Evolutionary conservation across 1,284 basidiomycete genomes (phyloP).

Genomic region (Ustilago hordei): DNA sequence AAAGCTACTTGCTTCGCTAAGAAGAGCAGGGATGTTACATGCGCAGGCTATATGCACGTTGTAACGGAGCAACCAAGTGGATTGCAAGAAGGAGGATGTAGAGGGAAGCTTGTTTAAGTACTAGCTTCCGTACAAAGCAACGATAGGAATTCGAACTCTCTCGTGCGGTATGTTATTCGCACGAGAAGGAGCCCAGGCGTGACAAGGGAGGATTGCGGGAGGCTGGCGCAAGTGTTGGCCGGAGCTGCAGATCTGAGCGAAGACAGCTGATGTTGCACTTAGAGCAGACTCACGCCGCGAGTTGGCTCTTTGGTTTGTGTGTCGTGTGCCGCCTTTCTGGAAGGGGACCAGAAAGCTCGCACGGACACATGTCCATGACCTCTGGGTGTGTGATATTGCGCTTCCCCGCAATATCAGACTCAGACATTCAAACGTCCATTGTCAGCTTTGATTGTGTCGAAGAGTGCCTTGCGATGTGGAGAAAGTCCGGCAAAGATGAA

Average conservation of each 20-base stretch:
- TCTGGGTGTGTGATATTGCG: neutral
- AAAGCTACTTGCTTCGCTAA: neutral
- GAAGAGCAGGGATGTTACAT: no score
- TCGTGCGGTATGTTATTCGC: neutral
- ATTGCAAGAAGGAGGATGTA: no score
- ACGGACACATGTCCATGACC: neutral
- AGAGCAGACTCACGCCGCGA: neutral
- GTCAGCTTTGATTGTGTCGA: no score
- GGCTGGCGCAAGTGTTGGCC: conserved; percentile 6
- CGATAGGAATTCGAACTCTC: no score
- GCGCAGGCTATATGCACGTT: no score
- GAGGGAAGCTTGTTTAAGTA: no score
- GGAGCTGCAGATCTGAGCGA: conserved; percentile 11
- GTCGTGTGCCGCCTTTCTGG: conserved; percentile 7
- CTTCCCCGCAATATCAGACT: neutral
- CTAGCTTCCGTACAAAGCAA: no score
- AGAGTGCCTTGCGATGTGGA: no score
- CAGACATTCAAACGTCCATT: neutral
- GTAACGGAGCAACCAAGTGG: neutral
- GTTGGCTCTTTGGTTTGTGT: neutral
- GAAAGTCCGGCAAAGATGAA: no score
- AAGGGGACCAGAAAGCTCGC: neutral
- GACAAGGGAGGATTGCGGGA: neutral
- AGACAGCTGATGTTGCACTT: neutral
- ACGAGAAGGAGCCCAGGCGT: no score